phyloP scores from a whole-genome alignment of 768 basidiomycete species.

The Tulasnella sp. region DNA sequence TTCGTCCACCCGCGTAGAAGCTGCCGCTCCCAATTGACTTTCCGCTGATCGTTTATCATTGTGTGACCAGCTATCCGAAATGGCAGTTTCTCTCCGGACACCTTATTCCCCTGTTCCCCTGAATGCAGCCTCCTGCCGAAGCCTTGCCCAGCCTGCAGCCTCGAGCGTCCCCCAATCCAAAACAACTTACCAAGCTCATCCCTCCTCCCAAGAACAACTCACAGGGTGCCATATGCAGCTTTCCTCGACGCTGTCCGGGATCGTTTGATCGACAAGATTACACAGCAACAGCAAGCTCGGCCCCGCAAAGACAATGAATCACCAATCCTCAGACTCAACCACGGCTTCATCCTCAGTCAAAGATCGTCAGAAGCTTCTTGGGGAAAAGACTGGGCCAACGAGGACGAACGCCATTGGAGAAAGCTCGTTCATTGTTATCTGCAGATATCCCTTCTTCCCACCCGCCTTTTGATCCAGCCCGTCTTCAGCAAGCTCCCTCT shows the following conservation, averaged over 20 bases:
- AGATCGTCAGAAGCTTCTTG: background rate
- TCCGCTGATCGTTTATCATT: background rate
- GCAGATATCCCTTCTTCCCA: constrained; percentile 21
- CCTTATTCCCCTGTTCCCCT: constrained; percentile 27
- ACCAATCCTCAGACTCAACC: constrained; percentile 21
- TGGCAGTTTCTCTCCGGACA: constrained; percentile 24
- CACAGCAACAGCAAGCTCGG: constrained; percentile 22
- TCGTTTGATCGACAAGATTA: constrained; percentile 26
- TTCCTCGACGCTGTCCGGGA: constrained; percentile 27
- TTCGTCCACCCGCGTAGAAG: background rate
- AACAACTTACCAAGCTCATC: background rate
- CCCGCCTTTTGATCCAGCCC: constrained; percentile 29
- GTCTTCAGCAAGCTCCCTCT: constrained; percentile 30
- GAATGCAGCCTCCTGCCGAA: constrained; percentile 25
- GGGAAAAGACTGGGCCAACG: constrained; percentile 12
- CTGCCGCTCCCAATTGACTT: background rate
- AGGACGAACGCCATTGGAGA: background rate
- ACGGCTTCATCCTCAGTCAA: constrained; percentile 24
- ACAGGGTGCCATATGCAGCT: constrained; percentile 25
- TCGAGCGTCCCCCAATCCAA: constrained; percentile 21
- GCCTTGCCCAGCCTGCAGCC: constrained; percentile 8
- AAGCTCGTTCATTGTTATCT: constrained; percentile 21
- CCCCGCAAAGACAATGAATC: constrained; percentile 3
- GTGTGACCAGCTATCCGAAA: constrained; percentile 22
- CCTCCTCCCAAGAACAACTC: constrained; percentile 20